These are phyloP conservation scores for Claviceps sp. DNA, from an alignment of 2,329 filamentous ascomycete genomes.

Conservation along the genomic window DNA sequence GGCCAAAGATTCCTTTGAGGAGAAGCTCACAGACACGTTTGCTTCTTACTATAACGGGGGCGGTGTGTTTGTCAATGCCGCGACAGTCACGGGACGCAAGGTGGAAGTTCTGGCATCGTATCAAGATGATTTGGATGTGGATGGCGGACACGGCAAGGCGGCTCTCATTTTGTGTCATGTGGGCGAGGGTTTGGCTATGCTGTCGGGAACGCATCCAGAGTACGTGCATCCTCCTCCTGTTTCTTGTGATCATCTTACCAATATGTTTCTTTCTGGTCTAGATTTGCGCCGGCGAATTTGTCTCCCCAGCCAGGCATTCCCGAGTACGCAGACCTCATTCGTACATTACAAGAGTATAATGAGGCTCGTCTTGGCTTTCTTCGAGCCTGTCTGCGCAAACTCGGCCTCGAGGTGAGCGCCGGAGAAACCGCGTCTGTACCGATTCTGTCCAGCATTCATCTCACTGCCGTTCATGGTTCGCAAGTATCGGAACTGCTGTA, in stretches of 20 bases:
- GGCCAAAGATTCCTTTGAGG: slow-evolving; percentile 43
- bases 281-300: slow-evolving; percentile 73
- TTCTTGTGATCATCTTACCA: not conserved
- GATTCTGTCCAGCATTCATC: slow-evolving; percentile 67
- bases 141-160: slow-evolving; percentile 58
- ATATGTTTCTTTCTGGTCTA: slow-evolving; percentile 22
- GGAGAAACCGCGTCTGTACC: slow-evolving; percentile 54
- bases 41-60: slow-evolving; percentile 87
- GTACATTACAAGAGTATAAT: slow-evolving; percentile 55
- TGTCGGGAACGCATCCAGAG: slow-evolving; percentile 91
- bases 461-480: slow-evolving; percentile 54
- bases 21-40: slow-evolving; percentile 46
- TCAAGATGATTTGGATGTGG: slow-evolving; percentile 58
- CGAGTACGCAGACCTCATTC: slow-evolving; percentile 57
- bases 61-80: slow-evolving; percentile 77
- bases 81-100: slow-evolving; percentile 44
- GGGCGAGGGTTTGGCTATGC: slow-evolving; percentile 62
- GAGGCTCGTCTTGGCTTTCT: slow-evolving; percentile 59
- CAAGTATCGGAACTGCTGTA: slow-evolving; percentile 56
- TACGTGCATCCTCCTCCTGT: slow-evolving; percentile 21
- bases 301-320: slow-evolving; percentile 51
- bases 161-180: slow-evolving; percentile 76
- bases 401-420: slow-evolving; percentile 67
- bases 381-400: slow-evolving; percentile 63
- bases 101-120: slow-evolving; percentile 78